These are phyloP conservation scores for Lecanoromycetidae sp. DNA, from an alignment of 2,329 filamentous ascomycete species.

Conservation along the genomic window DNA sequence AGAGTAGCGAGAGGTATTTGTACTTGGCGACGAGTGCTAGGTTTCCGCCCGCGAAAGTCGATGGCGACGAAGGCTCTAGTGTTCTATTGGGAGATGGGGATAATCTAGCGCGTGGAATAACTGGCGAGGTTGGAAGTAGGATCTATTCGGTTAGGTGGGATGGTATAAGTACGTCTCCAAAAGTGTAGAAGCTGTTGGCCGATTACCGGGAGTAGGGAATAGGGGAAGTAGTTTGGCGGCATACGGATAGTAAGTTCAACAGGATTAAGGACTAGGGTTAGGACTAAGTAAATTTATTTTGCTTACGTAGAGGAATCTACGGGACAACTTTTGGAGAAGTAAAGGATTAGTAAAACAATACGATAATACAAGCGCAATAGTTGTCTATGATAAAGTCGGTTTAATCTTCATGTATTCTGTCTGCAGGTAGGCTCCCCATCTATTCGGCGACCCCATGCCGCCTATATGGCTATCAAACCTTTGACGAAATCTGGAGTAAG, in stretches of 20 bases:
- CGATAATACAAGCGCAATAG: no score
- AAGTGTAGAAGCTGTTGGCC: conserved; percentile 21
- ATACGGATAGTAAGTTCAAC: conserved; percentile 21
- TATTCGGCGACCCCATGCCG: no score
- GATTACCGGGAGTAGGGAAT: conserved; percentile 23
- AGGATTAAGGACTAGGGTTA: no score
- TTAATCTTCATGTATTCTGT: no score
- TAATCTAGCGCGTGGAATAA: conserved; percentile 19
- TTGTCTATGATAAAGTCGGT: no score
- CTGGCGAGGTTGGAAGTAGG: conserved; percentile 24
- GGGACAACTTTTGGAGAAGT: no score
- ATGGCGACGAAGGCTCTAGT: conserved; percentile 1
- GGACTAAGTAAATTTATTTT: no score
- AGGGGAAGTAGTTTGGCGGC: conserved; percentile 24
- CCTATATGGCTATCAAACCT: no score
- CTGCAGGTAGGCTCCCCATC: no score
- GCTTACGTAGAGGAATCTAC: no score
- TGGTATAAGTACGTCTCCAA: conserved; percentile 15
- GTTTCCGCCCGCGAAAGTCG: conserved; percentile 19
- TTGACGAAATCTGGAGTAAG: no score
- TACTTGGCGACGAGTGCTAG: conserved; percentile 30
- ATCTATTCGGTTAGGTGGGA: conserved; percentile 21
- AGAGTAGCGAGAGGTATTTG: conserved; percentile 36
- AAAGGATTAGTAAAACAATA: no score
- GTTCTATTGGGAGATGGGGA: conserved; percentile 11